These are phyloP conservation scores for Cardamine resedifolia DNA, from an alignment of 345 rosid genomes.

Conservation along the genomic window DNA sequence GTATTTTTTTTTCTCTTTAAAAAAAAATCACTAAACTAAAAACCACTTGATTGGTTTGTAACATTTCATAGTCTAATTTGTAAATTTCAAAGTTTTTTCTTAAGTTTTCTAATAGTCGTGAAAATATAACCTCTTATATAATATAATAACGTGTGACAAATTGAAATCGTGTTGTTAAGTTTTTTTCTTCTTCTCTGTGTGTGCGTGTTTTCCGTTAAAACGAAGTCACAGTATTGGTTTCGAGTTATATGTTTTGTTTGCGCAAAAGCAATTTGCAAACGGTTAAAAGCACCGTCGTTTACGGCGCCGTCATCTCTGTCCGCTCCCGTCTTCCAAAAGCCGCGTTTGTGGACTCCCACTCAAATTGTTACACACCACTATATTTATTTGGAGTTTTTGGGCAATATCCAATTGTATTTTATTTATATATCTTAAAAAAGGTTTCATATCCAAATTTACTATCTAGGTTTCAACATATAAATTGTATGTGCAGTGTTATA, in stretches of 20 bases:
- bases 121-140: background rate
- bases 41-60: background rate
- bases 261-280: background rate
- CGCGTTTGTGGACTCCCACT: constrained; percentile 20
- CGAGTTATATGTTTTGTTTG: background rate
- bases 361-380: background rate
- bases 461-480: background rate
- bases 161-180: background rate
- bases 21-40: too few species aligned
- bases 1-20: background rate
- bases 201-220: background rate
- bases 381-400: background rate
- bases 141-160: background rate
- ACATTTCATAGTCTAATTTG: background rate
- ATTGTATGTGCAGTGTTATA: background rate
- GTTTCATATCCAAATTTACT: background rate
- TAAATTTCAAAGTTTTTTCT: background rate
- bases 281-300: constrained; percentile 15
- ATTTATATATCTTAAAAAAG: background rate
- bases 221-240: constrained; percentile 18
- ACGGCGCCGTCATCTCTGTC: constrained; percentile 31
- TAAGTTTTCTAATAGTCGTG: background rate
- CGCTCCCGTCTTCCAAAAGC: constrained; percentile 27
- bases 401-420: background rate
- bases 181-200: background rate